These are phyloP conservation scores for Septoria petroselini DNA, from an alignment of 2,329 filamentous ascomycete species.

Conservation along the genomic window DNA sequence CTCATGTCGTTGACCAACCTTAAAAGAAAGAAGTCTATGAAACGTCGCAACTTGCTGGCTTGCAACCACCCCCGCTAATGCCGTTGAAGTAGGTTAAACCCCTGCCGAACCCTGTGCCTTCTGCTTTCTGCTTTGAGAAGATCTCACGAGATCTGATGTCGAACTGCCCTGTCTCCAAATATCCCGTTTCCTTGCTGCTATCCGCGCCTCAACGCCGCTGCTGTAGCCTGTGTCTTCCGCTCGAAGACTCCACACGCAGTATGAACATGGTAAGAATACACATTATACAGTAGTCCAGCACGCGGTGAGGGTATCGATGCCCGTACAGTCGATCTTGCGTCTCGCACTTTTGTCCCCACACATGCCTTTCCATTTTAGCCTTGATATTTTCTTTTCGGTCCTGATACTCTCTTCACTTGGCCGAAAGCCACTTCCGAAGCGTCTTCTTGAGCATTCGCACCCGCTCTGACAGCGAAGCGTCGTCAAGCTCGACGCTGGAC, in stretches of 20 bases:
- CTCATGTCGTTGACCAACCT: slow-evolving; percentile 10
- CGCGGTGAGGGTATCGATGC: background rate
- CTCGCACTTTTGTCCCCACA: background rate
- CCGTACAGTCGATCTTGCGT: background rate
- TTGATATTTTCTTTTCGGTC: background rate
- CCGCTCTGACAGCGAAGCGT: background rate
- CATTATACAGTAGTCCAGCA: slow-evolving; percentile 6
- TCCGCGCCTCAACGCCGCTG: background rate
- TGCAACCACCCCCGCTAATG: slow-evolving; percentile 16
- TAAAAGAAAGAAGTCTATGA: slow-evolving; percentile 15
- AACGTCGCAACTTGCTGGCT: slow-evolving; percentile 4
- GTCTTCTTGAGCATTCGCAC: too few species aligned
- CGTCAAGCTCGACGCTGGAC: slow-evolving; percentile 4
- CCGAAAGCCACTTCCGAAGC: too few species aligned
- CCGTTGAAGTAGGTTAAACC: slow-evolving; percentile 1
- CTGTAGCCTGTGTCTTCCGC: background rate
- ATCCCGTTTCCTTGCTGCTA: background rate
- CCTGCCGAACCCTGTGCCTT: slow-evolving; percentile 9
- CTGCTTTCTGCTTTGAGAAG: background rate
- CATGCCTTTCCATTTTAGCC: background rate
- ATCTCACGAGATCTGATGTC: background rate
- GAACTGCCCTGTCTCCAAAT: background rate
- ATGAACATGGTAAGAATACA: slow-evolving; percentile 5
- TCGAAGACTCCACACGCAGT: background rate
- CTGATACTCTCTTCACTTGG: background rate